These are phyloP conservation scores for Aspergillus sp. DNA, from an alignment of 2,329 filamentous ascomycete genomes.

Conservation along the genomic window DNA sequence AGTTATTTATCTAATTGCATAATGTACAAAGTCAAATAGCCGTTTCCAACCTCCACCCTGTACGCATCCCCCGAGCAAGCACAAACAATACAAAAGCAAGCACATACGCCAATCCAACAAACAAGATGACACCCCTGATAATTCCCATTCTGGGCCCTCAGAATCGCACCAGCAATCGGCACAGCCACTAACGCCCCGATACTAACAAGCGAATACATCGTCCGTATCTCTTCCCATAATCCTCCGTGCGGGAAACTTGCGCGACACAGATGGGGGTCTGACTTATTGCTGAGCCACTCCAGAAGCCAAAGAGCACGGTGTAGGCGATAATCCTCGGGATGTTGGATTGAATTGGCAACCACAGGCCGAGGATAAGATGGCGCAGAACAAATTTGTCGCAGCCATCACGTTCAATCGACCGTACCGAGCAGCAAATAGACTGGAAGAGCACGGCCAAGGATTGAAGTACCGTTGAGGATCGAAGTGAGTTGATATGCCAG, in stretches of 20 bases:
- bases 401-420: slow-evolving; percentile 27
- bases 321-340: slow-evolving; percentile 15
- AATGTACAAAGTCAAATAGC: background rate
- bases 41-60: background rate
- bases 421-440: slow-evolving; percentile 23
- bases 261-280: slow-evolving; percentile 25
- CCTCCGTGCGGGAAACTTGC: slow-evolving; percentile 23
- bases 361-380: slow-evolving; percentile 16
- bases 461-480: slow-evolving; percentile 24
- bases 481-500: slow-evolving; percentile 26
- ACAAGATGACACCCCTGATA: slow-evolving; percentile 11
- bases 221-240: slow-evolving; percentile 21
- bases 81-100: slow-evolving; percentile 1
- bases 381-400: slow-evolving; percentile 11
- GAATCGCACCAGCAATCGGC: slow-evolving; percentile 21
- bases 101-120: slow-evolving; percentile 4
- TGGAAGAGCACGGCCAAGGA: slow-evolving; percentile 26
- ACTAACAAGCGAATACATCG: slow-evolving; percentile 17
- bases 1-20: too few species aligned
- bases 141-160: slow-evolving; percentile 1
- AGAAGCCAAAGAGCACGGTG: slow-evolving; percentile 17
- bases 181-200: slow-evolving; percentile 17
- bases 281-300: slow-evolving; percentile 22
- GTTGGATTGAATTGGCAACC: slow-evolving; percentile 11
- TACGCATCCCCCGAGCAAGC: background rate